These are phyloP conservation scores for Arctostaphylos glauca DNA, from an alignment of 148 eudicot species.

Conservation along the genomic window DNA sequence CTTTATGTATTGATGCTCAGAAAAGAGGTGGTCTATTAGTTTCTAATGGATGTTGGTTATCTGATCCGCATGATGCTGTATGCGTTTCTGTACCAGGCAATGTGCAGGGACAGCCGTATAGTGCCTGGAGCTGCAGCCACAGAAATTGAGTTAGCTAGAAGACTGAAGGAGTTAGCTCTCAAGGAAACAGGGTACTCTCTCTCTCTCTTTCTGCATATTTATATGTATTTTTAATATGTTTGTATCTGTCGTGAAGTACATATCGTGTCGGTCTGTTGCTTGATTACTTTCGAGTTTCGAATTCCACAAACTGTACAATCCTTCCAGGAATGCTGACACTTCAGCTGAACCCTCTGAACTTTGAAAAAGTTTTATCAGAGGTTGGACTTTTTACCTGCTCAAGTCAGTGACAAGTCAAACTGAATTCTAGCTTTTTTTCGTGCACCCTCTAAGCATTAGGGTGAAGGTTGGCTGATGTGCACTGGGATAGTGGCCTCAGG, in stretches of 20 bases:
- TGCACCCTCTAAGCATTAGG: too few species aligned
- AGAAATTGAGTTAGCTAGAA: constrained; percentile 88
- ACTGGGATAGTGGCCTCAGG: too few species aligned
- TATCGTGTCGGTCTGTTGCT: neutral
- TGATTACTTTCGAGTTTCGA: neutral
- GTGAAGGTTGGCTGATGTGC: too few species aligned
- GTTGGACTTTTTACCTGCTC: too few species aligned
- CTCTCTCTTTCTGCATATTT: neutral
- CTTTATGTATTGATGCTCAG: neutral
- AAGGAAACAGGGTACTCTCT: constrained; percentile 80
- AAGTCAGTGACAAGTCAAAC: too few species aligned
- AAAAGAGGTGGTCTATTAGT: neutral
- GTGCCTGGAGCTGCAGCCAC: constrained; percentile 98
- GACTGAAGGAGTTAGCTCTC: constrained; percentile 79
- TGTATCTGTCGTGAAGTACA: too few species aligned
- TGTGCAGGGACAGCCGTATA: constrained; percentile 94
- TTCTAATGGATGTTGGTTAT: neutral
- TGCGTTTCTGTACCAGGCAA: constrained; percentile 45
- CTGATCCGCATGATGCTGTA: neutral
- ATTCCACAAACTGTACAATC: neutral
- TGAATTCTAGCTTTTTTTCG: too few species aligned
- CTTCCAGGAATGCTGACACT: neutral
- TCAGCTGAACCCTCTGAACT: neutral
- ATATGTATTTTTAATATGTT: too few species aligned
- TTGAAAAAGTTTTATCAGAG: neutral